A percentile compares a stretch with the other conserved stretches of the same genome.
These are phyloP conservation scores for Imleria badia DNA, from an alignment of 768 basidiomycete species.

Conservation along the genomic window DNA sequence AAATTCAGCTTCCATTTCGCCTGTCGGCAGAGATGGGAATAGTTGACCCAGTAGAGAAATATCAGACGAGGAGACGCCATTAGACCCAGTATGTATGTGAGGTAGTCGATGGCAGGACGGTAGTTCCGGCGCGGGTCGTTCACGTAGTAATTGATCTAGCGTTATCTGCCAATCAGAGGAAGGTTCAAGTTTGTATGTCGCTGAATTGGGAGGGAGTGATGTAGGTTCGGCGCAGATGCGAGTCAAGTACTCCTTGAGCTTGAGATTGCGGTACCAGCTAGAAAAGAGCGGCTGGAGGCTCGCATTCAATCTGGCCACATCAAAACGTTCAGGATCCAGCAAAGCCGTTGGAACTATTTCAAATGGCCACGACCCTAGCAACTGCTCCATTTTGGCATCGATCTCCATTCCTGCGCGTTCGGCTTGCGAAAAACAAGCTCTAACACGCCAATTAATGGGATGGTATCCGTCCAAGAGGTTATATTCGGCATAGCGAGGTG, in stretches of 20 bases:
- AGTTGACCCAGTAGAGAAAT: background rate
- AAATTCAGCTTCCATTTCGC: background rate
- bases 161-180: background rate
- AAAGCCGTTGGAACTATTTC: background rate
- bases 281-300: background rate
- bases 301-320: background rate
- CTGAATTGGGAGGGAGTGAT: background rate
- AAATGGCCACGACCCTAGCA: background rate
- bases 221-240: background rate
- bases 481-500: background rate
- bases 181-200: background rate
- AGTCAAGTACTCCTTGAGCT: background rate
- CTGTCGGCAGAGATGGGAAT: background rate
- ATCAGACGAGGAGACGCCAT: background rate
- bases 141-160: background rate
- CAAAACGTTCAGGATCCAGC: background rate
- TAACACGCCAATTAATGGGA: background rate
- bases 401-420: too few relatives aligned
- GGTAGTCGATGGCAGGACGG: background rate
- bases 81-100: background rate
- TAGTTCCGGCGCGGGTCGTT: background rate
- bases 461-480: background rate
- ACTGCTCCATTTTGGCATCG: too few relatives aligned
- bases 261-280: background rate
- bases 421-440: too few relatives aligned